Evolutionary conservation across 1,284 basidiomycete species (phyloP), one percentile per base, ranked within the genome.

Genomic region (Cronartium ribicola): DNA sequence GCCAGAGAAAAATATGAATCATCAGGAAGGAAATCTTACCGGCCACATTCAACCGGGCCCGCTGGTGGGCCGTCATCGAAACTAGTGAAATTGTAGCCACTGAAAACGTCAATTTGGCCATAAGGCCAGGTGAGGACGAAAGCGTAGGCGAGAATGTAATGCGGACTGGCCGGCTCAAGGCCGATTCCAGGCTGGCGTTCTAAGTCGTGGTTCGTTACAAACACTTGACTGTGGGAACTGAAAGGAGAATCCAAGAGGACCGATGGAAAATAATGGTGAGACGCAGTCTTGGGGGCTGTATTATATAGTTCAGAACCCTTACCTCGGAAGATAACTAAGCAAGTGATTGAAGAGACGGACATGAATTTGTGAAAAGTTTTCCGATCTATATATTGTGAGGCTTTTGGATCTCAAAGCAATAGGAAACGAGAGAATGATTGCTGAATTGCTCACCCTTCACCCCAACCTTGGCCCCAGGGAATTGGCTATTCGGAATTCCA

Each of bases 101-200:
- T 70, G 41, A 48, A 70, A 14, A 70, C 59, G 48, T 62, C 60
- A 5, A 62, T 61, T 64, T 62, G 60, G 13, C 68, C 68, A 59
- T 72, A 72, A 13, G 40, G 48, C 70, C 70, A 72, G 10, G 63
- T 66, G 7, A 72, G 48, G 5, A 72, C 44, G n/a, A 72, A 72
- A 6, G 59, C 44, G 20, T 65, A 43, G 40, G 46, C 62, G 6
- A 72, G 41, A n/a, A 72, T 22, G 60, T 72, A 72, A 3, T 36
- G 36, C 13, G 37, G 39, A 37, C 43, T 36, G 14, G 39, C 5
- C 17, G 48, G 46, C 4, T 51, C 39, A 29, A 72, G 22, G 7
- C 29, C 29, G 29, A 41, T 39, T 13, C 61, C n/a, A 11, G 17
- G 36, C 13, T 72, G 41, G n/a, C 70, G 39, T 36, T 72, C 70